These are phyloP conservation scores for Neurospora sp. DNA, from an alignment of 495 filamentous ascomycete genomes.

Conservation along the genomic window DNA sequence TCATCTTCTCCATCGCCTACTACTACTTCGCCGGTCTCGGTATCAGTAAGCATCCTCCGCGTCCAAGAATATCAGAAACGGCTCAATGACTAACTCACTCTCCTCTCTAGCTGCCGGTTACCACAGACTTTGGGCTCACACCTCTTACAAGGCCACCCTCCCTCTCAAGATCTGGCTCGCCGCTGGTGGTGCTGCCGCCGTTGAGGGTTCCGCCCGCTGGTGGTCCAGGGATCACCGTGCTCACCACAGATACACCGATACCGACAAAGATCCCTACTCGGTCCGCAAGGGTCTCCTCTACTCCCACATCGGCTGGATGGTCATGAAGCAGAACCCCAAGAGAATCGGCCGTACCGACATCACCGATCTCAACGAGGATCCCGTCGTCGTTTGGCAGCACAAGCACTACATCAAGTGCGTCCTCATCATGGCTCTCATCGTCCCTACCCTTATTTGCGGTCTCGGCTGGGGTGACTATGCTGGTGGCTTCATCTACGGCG, in stretches of 20 bases:
- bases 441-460: constrained; percentile 77
- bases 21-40: constrained; percentile 89
- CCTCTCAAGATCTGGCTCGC: constrained; percentile 91
- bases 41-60: constrained; percentile 51
- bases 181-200: constrained; percentile 83
- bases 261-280: constrained; percentile 97
- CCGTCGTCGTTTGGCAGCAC: constrained; percentile 92
- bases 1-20: constrained; percentile 71
- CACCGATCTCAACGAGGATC: constrained; percentile 89
- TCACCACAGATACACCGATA: constrained; percentile 98
- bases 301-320: constrained; percentile 89
- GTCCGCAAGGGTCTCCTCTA: constrained; percentile 97
- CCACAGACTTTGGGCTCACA: constrained; percentile 91
- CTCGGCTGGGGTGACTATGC: constrained; percentile 82
- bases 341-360: constrained; percentile 94
- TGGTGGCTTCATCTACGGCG: constrained; percentile 89
- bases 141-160: constrained; percentile 79
- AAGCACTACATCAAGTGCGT: constrained; percentile 86
- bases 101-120: constrained; percentile 46
- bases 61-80: not conserved
- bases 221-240: constrained; percentile 95
- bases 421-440: constrained; percentile 73
- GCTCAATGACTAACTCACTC: constrained; percentile 11
- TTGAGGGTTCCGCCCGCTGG: constrained; percentile 94
- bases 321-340: constrained; percentile 91